Base-by-base conservation (phyloP, 108 stramenopile genomes). In the Nitzschia sp. region DNA sequence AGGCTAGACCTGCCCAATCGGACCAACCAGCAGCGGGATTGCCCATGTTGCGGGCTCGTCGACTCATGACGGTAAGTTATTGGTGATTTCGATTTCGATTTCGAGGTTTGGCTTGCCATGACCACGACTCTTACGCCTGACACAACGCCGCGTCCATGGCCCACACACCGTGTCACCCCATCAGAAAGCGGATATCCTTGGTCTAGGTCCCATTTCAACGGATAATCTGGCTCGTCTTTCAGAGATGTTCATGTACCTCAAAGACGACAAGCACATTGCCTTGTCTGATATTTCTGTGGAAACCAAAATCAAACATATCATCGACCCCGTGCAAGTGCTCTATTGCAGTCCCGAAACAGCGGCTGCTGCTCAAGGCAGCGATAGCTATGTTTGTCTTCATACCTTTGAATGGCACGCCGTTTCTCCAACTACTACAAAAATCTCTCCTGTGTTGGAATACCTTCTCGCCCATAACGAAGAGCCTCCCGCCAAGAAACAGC, bases 261-360 rank as follows among this genome's bases (percentile, higher is more conserved):
- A 88, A 48, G 83, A 84, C 53, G 50, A 53, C 10, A 87, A 91
- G 69, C 77, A 85, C 51, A 88, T 88, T 73, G 72, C 64, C 25
- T 71, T 83, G 11, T 63, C 73, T n/a, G 69, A 85, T 6, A 83
- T 91, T 40, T 57, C 85, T 34, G 84, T 75, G 0, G 38, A 56
- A 3, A 6, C 17, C 17, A 48, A 48, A 3, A 17, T 48, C 6
- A 34, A 34, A 34, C 29, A 34, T 5, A 34, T 34, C 29, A 34
- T 34, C 29, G 29, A 34, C 29, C 29, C 29, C 20, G 44, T 69
- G 38, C 69, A 69, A 29, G 75, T 67, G 20, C 77, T 90, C 44
- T 58, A 58, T 7, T 39, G 57, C 12, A 29, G 57, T 1, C 57
- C 57, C 26, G 57, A 58, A 2, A 40, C 29, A 34, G 1, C 5